Evolutionary conservation across 2,329 filamentous ascomycete species (phyloP).

Genomic region (Ophiostoma sp.): DNA sequence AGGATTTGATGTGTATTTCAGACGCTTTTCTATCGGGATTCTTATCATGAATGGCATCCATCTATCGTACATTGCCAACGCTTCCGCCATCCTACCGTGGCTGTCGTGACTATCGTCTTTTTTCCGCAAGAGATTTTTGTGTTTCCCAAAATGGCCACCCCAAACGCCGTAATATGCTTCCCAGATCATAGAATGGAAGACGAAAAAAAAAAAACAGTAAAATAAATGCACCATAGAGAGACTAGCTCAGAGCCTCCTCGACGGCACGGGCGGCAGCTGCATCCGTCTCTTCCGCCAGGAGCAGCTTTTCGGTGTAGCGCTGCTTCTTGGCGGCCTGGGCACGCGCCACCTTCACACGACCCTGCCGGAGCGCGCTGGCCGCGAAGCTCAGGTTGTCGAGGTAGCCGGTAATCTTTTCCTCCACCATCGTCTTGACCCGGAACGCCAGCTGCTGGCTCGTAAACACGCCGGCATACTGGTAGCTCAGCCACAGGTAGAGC

Average conservation of each 20-base stretch:
- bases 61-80: neutral
- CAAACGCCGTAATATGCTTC: neutral
- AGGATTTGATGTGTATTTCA: neutral
- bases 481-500: conserved; percentile 88
- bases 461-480: conserved; percentile 78
- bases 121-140: conserved; percentile 3
- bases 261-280: neutral
- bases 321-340: neutral
- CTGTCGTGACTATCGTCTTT: neutral
- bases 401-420: conserved; percentile 65
- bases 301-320: neutral
- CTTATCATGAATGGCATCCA: neutral
- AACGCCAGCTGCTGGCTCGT: conserved; percentile 68
- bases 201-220: neutral
- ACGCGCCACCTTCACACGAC: conserved; percentile 23
- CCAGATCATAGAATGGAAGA: neutral
- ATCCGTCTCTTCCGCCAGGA: neutral
- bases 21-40: neutral
- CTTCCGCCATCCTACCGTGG: neutral
- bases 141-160: neutral
- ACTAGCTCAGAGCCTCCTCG: neutral
- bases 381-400: conserved; percentile 53
- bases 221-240: neutral
- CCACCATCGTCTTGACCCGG: conserved; percentile 71
- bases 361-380: conserved; percentile 32